Conservation (phyloP, 225 moss, liverwort and hornwort genomes). For the Marchantia paleacea region DNA sequence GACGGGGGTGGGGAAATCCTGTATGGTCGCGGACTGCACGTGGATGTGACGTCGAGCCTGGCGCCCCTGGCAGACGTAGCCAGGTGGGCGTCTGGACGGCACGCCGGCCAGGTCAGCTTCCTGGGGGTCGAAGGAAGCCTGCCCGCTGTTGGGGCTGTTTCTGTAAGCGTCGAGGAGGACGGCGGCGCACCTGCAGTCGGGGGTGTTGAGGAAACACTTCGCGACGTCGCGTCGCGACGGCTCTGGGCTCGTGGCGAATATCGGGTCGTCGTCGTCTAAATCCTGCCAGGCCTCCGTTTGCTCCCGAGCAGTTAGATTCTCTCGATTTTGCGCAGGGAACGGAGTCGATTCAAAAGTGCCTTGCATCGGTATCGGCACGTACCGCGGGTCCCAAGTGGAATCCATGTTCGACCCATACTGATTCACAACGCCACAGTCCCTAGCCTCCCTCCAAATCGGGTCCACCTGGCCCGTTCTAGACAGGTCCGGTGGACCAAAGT, state of each 20-base stretch:
- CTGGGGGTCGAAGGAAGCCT: background rate
- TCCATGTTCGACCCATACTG: slow-evolving; percentile 9
- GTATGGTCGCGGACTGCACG: background rate
- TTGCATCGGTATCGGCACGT: background rate
- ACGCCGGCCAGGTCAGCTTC: background rate
- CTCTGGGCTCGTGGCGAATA: slow-evolving; percentile 3
- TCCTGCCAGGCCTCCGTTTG: background rate
- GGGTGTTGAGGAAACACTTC: slow-evolving; percentile 4
- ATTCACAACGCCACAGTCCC: background rate
- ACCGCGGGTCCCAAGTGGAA: background rate
- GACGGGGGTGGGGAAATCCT: slow-evolving; percentile 1
- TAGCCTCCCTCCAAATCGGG: slow-evolving; percentile 4
- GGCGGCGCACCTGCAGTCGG: slow-evolving; percentile 3
- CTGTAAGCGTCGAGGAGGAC: background rate
- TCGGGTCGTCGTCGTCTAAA: no score
- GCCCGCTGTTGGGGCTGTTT: background rate
- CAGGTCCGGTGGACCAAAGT: background rate
- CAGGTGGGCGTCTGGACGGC: background rate
- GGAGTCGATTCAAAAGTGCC: background rate
- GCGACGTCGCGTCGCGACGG: background rate
- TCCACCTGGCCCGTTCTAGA: background rate
- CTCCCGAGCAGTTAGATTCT: background rate
- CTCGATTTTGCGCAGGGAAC: background rate
- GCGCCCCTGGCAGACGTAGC: slow-evolving; percentile 6
- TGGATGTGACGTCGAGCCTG: background rate